phyloP scores from a whole-genome alignment of 2,329 filamentous ascomycete genomes.

The Aspergillus arachidicola region DNA sequence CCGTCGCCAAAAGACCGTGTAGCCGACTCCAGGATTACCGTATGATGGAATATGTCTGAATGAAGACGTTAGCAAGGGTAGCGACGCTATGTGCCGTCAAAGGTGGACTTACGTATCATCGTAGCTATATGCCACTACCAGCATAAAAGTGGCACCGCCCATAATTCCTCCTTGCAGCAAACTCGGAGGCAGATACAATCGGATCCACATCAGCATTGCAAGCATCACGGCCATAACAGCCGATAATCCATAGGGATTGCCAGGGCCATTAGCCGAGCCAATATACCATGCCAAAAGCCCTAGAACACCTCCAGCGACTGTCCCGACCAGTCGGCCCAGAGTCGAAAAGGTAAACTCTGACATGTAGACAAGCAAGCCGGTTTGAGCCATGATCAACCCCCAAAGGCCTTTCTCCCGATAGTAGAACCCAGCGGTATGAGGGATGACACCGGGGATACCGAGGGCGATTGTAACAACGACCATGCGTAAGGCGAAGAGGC shows the following conservation, averaged over 20 bases:
- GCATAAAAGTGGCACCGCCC: conserved; percentile 46
- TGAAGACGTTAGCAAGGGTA: not conserved
- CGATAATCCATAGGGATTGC: conserved; percentile 55
- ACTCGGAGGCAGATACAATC: conserved; percentile 36
- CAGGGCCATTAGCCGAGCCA: conserved; percentile 51
- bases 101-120: conserved; percentile 44
- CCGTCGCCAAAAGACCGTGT: conserved; percentile 54
- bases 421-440: conserved; percentile 51
- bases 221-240: conserved; percentile 42
- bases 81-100: no score
- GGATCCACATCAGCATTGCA: conserved; percentile 36
- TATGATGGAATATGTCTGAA: conserved; percentile 46
- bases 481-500: conserved; percentile 52
- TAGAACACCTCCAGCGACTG: conserved; percentile 51
- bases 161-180: conserved; percentile 41
- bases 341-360: conserved; percentile 55
- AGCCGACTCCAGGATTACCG: conserved; percentile 52
- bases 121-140: conserved; percentile 53
- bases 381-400: conserved; percentile 56
- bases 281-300: conserved; percentile 56
- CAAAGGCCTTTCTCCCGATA: conserved; percentile 57
- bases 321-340: conserved; percentile 46
- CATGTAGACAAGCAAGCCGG: conserved; percentile 52
- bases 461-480: conserved; percentile 51
- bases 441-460: conserved; percentile 47